Conservation (phyloP, 345 rosid genomes). For the Tarenaya hassleriana region DNA sequence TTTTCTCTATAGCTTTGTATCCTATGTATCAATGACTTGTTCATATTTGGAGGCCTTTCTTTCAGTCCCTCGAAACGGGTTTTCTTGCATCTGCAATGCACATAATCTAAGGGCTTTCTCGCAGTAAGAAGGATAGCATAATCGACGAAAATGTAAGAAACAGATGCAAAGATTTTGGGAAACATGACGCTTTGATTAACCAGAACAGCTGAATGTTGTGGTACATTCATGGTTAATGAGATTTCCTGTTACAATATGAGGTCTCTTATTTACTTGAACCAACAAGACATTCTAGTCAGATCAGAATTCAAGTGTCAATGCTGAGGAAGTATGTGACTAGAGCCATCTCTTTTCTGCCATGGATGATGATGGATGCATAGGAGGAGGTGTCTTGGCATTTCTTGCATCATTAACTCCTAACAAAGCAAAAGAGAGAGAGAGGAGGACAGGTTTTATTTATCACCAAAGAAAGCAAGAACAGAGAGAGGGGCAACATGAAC, state of each 20-base stretch:
- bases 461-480: not conserved
- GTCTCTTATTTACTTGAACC: constrained; percentile 23
- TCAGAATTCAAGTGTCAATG: not conserved
- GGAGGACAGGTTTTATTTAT: constrained; percentile 7
- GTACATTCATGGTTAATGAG: constrained; percentile 9
- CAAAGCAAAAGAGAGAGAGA: constrained; percentile 3
- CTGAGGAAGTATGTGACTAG: constrained; percentile 30
- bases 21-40: too few species aligned
- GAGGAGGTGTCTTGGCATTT: constrained; percentile 77
- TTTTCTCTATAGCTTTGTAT: too few species aligned
- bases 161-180: too few species aligned
- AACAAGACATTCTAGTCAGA: too few species aligned
- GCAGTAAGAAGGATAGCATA: too few species aligned
- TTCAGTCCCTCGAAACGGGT: too few species aligned
- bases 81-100: too few species aligned
- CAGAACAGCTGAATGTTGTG: too few species aligned
- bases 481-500: not conserved
- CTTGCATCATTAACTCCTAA: constrained; percentile 40
- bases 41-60: too few species aligned
- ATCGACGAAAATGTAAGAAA: constrained; percentile 16
- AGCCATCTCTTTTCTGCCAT: constrained; percentile 41
- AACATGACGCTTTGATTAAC: too few species aligned
- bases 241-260: constrained; percentile 18
- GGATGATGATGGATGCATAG: constrained; percentile 40
- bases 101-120: too few species aligned